phyloP scores from a whole-genome alignment of 2,329 filamentous ascomycete genomes.

The Microcyclosporella mali region DNA sequence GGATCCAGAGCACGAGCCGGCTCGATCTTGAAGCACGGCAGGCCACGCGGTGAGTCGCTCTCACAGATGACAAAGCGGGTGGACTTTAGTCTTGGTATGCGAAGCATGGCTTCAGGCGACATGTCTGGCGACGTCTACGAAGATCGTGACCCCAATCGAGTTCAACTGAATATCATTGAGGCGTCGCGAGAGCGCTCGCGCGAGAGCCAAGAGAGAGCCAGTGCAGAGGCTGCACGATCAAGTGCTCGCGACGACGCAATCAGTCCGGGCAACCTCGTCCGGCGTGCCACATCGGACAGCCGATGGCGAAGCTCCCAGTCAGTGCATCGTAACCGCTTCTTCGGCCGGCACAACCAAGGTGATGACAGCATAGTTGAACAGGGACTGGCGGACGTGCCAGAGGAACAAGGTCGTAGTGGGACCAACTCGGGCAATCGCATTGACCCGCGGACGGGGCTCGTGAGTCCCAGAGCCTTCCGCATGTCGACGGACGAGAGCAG shows the following conservation, averaged over 20 bases:
- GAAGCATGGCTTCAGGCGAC: constrained; percentile 48
- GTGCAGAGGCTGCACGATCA: constrained; percentile 21
- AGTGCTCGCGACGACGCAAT: constrained; percentile 22
- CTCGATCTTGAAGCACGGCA: constrained; percentile 47
- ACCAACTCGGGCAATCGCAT: constrained; percentile 14
- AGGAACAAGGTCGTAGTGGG: constrained; percentile 16
- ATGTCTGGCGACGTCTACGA: constrained; percentile 61
- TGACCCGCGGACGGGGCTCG: constrained; percentile 29
- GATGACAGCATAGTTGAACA: constrained; percentile 29
- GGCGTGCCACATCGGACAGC: constrained; percentile 24
- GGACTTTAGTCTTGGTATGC: constrained; percentile 65
- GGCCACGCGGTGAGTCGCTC: constrained; percentile 52
- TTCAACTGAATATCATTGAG: constrained; percentile 37
- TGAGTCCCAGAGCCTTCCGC: constrained; percentile 29
- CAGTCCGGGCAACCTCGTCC: constrained; percentile 22
- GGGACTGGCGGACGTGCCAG: constrained; percentile 32
- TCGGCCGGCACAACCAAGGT: constrained; percentile 41
- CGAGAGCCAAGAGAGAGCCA: constrained; percentile 21
- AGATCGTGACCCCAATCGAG: constrained; percentile 42
- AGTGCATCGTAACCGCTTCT: constrained; percentile 56
- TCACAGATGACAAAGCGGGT: constrained; percentile 56
- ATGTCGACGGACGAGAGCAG: constrained; percentile 27
- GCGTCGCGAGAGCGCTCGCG: constrained; percentile 31
- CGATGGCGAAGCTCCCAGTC: constrained; percentile 32
- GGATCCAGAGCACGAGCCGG: constrained; percentile 33